Evolutionary conservation across 2,329 filamentous ascomycete species (phyloP).

Genomic region (Apiospora sp.): DNA sequence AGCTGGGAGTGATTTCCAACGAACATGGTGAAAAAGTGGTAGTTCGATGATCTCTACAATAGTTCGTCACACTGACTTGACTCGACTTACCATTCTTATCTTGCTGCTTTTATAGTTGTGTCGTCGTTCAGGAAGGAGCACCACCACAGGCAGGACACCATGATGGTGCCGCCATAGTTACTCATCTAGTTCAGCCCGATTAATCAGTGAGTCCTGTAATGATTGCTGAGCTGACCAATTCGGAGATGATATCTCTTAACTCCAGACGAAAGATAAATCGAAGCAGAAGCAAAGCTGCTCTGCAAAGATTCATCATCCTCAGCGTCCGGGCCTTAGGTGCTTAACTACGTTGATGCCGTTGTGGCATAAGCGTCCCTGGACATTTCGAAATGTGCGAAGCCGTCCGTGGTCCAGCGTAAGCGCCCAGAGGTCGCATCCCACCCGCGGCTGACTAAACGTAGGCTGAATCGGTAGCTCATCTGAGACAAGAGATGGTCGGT

Average conservation of each 20-base stretch:
- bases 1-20: conserved; percentile 35
- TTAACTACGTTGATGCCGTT: neutral
- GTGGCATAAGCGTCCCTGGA: neutral
- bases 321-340: neutral
- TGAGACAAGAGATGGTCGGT: neutral
- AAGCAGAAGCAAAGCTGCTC: neutral
- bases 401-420: neutral
- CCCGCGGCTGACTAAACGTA: neutral
- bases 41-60: neutral
- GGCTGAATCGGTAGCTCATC: neutral
- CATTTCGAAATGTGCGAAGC: conserved; percentile 5
- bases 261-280: neutral
- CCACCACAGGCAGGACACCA: too few relatives aligned
- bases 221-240: neutral
- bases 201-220: neutral
- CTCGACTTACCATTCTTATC: neutral
- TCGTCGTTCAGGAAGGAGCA: neutral
- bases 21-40: neutral
- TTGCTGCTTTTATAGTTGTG: neutral
- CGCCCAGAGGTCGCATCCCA: neutral
- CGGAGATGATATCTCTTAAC: neutral
- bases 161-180: neutral
- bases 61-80: neutral
- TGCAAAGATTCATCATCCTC: neutral
- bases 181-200: neutral